Evolutionary conservation across 177 flowering plant genomes (phyloP).

Genomic region (Vitis hybrid): DNA sequence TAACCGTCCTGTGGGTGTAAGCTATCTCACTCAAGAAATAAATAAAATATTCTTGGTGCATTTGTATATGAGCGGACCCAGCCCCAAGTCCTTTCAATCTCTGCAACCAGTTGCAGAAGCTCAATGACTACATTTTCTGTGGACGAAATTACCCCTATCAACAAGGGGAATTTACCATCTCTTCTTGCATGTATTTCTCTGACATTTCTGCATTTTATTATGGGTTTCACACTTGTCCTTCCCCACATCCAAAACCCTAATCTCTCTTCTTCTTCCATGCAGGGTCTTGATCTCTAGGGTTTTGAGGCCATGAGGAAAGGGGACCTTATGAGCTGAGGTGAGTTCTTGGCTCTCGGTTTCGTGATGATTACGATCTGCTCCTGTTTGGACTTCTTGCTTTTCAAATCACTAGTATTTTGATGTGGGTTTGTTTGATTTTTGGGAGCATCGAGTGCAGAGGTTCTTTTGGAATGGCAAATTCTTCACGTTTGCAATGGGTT

Average conservation of each 20-base stretch:
- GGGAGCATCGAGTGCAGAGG: constrained; percentile 5
- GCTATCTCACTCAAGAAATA: background rate
- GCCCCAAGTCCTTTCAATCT: background rate
- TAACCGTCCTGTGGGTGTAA: no score
- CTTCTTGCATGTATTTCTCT: background rate
- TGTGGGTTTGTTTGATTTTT: constrained; percentile 1
- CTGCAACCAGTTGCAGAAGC: background rate
- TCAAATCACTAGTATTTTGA: background rate
- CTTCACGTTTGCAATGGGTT: background rate
- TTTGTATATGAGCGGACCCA: background rate
- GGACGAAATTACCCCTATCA: constrained; percentile 7
- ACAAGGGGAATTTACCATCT: background rate
- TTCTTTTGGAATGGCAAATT: constrained; percentile 3
- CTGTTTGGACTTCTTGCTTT: background rate
- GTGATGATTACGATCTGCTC: constrained; percentile 13
- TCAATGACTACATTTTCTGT: constrained; percentile 2
- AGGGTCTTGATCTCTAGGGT: constrained; percentile 7
- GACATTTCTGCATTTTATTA: background rate
- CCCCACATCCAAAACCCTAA: constrained; percentile 11
- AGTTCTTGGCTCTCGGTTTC: constrained; percentile 12
- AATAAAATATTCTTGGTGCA: background rate
- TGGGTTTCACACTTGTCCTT: background rate
- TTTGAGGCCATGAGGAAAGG: background rate
- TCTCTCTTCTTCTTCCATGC: constrained; percentile 7
- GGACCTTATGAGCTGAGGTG: constrained; percentile 20